These are phyloP conservation scores for Apiotrichum porosum DNA, from an alignment of 1,284 basidiomycete species.

Conservation along the genomic window DNA sequence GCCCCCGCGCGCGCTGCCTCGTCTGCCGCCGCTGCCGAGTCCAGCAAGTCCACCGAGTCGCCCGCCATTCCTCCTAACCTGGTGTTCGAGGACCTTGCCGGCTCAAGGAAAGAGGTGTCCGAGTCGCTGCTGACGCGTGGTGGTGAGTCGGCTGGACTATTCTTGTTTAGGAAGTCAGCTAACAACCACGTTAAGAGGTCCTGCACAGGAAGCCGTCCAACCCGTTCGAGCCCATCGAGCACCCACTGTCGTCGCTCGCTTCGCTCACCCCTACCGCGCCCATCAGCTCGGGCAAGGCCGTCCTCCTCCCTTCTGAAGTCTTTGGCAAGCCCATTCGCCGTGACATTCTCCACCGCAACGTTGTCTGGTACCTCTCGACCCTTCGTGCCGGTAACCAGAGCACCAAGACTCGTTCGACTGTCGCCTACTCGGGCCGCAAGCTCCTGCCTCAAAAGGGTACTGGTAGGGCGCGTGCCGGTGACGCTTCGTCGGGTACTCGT, in stretches of 20 bases:
- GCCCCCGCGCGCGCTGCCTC: constrained; percentile 9
- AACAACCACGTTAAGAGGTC: constrained; percentile 1
- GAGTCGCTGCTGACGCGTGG: constrained; percentile 8
- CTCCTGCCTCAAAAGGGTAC: constrained; percentile 87
- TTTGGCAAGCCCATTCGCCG: constrained; percentile 82
- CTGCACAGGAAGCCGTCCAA: constrained; percentile 9
- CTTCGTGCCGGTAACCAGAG: constrained; percentile 60
- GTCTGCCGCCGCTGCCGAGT: constrained; percentile 2
- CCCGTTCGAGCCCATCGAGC: constrained; percentile 25
- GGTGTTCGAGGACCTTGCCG: constrained; percentile 24
- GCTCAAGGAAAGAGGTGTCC: constrained; percentile 5
- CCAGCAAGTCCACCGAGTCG: neutral
- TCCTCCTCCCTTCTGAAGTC: constrained; percentile 50
- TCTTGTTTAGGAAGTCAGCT: too few relatives aligned
- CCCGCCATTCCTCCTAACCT: constrained; percentile 22
- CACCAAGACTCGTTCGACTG: constrained; percentile 87
- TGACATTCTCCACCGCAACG: constrained; percentile 89
- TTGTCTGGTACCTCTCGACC: constrained; percentile 81
- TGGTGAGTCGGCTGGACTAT: constrained; percentile 11
- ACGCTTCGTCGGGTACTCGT: constrained; percentile 80
- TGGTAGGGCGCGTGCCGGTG: constrained; percentile 84
- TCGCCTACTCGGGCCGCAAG: constrained; percentile 81
- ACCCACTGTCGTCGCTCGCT: constrained; percentile 42
- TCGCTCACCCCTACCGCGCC: constrained; percentile 32
- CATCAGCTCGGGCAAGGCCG: constrained; percentile 14